phyloP scores from a whole-genome alignment of 2,329 filamentous ascomycete genomes.

The Pyrenophora seminiperda region DNA sequence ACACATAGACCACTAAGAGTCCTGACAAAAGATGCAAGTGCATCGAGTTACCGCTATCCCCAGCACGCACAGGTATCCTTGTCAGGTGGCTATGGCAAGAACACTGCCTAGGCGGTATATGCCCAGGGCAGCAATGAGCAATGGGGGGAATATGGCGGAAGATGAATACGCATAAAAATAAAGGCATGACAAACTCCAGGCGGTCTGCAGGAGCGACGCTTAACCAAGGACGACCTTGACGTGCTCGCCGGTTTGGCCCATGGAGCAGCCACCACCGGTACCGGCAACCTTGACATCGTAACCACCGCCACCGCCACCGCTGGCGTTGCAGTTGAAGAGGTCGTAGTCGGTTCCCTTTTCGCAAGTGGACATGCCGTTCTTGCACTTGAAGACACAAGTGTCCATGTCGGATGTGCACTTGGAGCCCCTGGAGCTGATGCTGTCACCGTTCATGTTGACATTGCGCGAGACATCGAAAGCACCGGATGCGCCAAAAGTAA shows the following conservation, averaged over 20 bases:
- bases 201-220: constrained; percentile 6
- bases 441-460: constrained; percentile 53
- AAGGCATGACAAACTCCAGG: constrained; percentile 20
- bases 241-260: constrained; percentile 33
- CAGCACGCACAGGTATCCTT: constrained; percentile 26
- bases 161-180: constrained; percentile 22
- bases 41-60: constrained; percentile 26
- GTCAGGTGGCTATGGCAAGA: constrained; percentile 9
- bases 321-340: constrained; percentile 45
- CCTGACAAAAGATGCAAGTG: constrained; percentile 19
- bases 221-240: constrained; percentile 36
- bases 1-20: constrained; percentile 27
- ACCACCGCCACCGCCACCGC: constrained; percentile 35
- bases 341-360: constrained; percentile 46
- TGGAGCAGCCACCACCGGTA: constrained; percentile 41
- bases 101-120: constrained; percentile 16
- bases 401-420: constrained; percentile 52
- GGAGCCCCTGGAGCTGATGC: constrained; percentile 47
- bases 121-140: constrained; percentile 24
- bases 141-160: constrained; percentile 28
- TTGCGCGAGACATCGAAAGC: constrained; percentile 53
- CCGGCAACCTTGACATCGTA: constrained; percentile 36
- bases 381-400: constrained; percentile 54
- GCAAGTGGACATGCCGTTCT: constrained; percentile 39
- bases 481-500: constrained; percentile 47